Base-by-base conservation (phyloP, 164 flowering plant species). In the Buxus sempervirens region DNA sequence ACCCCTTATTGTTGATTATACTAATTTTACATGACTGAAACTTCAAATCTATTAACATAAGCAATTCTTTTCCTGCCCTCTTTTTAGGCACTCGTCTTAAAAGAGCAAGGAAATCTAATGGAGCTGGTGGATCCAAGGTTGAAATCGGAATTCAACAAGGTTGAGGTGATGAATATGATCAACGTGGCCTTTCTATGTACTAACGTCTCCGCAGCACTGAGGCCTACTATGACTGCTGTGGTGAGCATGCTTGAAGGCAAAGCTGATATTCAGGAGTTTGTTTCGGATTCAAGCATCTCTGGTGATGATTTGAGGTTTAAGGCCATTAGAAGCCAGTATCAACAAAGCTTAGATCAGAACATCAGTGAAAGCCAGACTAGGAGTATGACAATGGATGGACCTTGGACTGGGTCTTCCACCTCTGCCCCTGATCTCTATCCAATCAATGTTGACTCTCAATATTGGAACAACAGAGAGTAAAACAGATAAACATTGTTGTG, bases 191-290 rank as follows among this genome's bases (percentile, higher is more conserved):
- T 78, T 12, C 20, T 69, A 45, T 78, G 81, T 68, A 78, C 81
- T 13, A 78, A 69, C 25, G 70, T 75, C 51, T 65, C 78, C 23
- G 71, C 81, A 1, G 51, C 75, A 0, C 81, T 75, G 25, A 71
- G 81, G 55, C 81, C 81, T 24, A 61, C 64, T 28, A 74, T 78
- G 81, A 71, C 81, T 20, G 36, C 57, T 24, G 81, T 75, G 5
- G 76, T 78, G n/a, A 75, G 73, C 76, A 75, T 78, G 78, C 75
- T 74, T 38, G 75, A 78, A 78, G 80, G 80, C 9, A 62, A 60
- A 48, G 65, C 68, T 27, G 56, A 20, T 6, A 19, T 71, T 48
- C 71, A 64, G 27, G 66, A 64, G 54, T 25, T 64, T n/a, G 63
- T 70, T 25, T 38, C 66, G 13, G 51, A 58, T 42, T 66, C 73